Evolutionary conservation across 257 asterid species (phyloP), one percentile per base, ranked within the genome.

Genomic region (Forsythia viridissima): DNA sequence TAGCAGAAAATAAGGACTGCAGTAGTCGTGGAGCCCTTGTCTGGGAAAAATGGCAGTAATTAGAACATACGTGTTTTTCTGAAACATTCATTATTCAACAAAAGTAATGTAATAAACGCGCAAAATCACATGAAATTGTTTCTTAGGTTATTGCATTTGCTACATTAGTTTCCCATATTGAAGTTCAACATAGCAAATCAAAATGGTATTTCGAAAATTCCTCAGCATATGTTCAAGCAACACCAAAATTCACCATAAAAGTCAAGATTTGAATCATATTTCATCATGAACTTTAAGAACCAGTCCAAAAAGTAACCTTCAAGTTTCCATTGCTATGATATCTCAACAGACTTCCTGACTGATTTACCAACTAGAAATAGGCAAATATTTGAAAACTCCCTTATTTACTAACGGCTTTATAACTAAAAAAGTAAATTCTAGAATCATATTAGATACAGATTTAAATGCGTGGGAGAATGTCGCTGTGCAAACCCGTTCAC

Each of bases 21-120:
- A 93, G 81, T 76, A 93, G 73, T n/a, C 98, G 85, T 18, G 99
- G 99, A 76, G 95, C 82, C 88, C 91, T 92, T 79, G 83, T 79
- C 99, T 93, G 95, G 52, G 71, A 71, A 85, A 75, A 52, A 81
- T 57, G 36, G 13, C 59, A 57, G 67, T 41, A 42, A 16, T 36
- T 63, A 42, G 3, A 65, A 63, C 73, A 66, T 13, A 57, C 18
- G 34, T 44, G 55, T 59, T 51, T 37, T 21, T 41, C 39, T 15
- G 34, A 42, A 71, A 41, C 70, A 3, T 70, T 44, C 13, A 44
- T 70, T 34, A 59, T 34, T 37, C 46, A 82, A 20, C 48, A 46
- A 40, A 51, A 41, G 57, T 13, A 55, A 65, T 41, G 10, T 34
- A 73, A 73, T 20, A 37, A 59, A 59, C 15, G 5, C 20, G 37